Conservation (phyloP, 2,329 filamentous ascomycete genomes). For the Aspergillus sp. region DNA sequence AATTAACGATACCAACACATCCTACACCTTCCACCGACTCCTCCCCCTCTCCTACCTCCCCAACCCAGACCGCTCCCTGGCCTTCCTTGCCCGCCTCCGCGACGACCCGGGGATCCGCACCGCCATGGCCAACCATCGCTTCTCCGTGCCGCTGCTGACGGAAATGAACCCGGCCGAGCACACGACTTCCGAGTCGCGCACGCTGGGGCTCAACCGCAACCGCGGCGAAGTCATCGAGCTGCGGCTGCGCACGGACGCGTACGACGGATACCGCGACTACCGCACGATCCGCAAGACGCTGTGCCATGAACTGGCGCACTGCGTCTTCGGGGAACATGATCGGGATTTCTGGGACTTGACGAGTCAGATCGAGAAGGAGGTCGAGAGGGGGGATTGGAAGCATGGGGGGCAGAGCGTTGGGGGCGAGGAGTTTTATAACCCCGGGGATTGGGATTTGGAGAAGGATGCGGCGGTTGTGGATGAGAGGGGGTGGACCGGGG, state of each 20-base stretch:
- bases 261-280: conserved; percentile 91
- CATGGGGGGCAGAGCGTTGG: conserved; percentile 58
- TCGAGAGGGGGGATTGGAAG: conserved; percentile 70
- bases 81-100: conserved; percentile 66
- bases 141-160: conserved; percentile 75
- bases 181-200: conserved; percentile 73
- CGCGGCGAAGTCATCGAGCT: conserved; percentile 84
- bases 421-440: conserved; percentile 52
- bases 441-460: conserved; percentile 45
- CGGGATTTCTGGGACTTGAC: conserved; percentile 83
- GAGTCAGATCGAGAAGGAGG: conserved; percentile 77
- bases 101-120: conserved; percentile 78
- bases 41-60: conserved; percentile 71
- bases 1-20: conserved; percentile 46
- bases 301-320: conserved; percentile 92
- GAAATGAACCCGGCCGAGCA: conserved; percentile 90
- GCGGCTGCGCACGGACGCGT: conserved; percentile 80
- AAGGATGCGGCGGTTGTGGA: conserved; percentile 51
- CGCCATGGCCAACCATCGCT: conserved; percentile 75
- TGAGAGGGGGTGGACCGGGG: conserved; percentile 68
- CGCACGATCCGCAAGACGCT: conserved; percentile 82
- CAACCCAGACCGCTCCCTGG: conserved; percentile 59
- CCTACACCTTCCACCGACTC: conserved; percentile 74
- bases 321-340: conserved; percentile 78
- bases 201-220: conserved; percentile 81